Evolutionary conservation across 1,284 basidiomycete species (phyloP).

Genomic region (Peniophora sp.): DNA sequence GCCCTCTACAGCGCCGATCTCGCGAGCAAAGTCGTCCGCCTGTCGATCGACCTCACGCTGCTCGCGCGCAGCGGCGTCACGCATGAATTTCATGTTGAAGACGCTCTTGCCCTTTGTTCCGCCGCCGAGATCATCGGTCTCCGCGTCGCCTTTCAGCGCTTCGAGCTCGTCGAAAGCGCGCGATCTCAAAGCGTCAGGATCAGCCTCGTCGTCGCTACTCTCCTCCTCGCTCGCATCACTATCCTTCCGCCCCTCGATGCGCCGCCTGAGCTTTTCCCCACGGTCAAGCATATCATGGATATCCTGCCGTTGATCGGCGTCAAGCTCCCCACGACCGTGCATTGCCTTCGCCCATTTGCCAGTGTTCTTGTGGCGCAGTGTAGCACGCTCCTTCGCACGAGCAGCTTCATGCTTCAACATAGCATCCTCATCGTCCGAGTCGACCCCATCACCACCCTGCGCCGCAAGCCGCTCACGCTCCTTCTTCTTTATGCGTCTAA

Average conservation of each 20-base stretch:
- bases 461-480: slow-evolving; percentile 54
- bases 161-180: slow-evolving; percentile 71
- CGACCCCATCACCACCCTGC: slow-evolving; percentile 40
- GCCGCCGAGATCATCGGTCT: slow-evolving; percentile 25
- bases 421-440: slow-evolving; percentile 48
- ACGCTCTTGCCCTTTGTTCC: slow-evolving; percentile 53
- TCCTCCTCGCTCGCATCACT: slow-evolving; percentile 39
- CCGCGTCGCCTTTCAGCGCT: slow-evolving; percentile 27
- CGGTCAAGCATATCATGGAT: slow-evolving; percentile 75
- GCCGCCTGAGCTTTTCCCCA: slow-evolving; percentile 62
- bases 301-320: slow-evolving; percentile 60
- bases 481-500: slow-evolving; percentile 80
- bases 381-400: slow-evolving; percentile 80
- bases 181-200: slow-evolving; percentile 44
- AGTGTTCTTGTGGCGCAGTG: slow-evolving; percentile 75
- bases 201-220: slow-evolving; percentile 37
- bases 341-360: slow-evolving; percentile 77
- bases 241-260: slow-evolving; percentile 58
- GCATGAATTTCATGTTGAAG: slow-evolving; percentile 95
- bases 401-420: slow-evolving; percentile 69
- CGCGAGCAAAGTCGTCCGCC: slow-evolving; percentile 64
- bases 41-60: slow-evolving; percentile 49
- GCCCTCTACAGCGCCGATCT: slow-evolving; percentile 40
- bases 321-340: slow-evolving; percentile 54
- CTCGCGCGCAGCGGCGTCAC: slow-evolving; percentile 73